Percentiles rank a stretch among this genome's conserved stretches.
Evolutionary conservation across 805 yeast genomes (phyloP).

Genomic region (Nakazawaea holstii): DNA sequence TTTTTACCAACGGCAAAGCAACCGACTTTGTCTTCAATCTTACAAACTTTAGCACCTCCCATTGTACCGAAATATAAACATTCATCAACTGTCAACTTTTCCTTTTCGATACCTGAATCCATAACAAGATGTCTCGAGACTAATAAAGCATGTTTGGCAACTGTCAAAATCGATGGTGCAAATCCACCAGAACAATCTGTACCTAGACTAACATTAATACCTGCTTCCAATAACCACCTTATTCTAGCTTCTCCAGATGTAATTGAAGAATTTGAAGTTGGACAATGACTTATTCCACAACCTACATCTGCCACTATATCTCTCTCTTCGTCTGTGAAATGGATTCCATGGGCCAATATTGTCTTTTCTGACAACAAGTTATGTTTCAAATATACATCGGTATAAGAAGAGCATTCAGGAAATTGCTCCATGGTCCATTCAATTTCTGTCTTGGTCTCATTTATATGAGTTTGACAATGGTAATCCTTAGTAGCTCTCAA

Average conservation of each 20-base stretch:
- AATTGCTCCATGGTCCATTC: constrained; percentile 66
- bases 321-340: constrained; percentile 62
- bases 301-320: constrained; percentile 45
- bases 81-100: constrained; percentile 59
- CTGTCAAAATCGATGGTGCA: constrained; percentile 56
- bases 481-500: constrained; percentile 42
- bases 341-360: constrained; percentile 86
- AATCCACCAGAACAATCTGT: constrained; percentile 79
- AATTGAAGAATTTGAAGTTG: constrained; percentile 81
- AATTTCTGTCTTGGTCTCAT: constrained; percentile 75
- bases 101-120: constrained; percentile 38
- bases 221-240: constrained; percentile 56
- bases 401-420: constrained; percentile 64
- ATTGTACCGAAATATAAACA: constrained; percentile 77
- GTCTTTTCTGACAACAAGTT: constrained; percentile 60
- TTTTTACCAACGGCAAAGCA: constrained; percentile 70
- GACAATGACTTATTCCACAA: constrained; percentile 88
- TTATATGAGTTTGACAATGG: constrained; percentile 87
- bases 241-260: constrained; percentile 90
- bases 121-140: constrained; percentile 70
- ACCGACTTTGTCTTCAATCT: constrained; percentile 55
- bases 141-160: constrained; percentile 64
- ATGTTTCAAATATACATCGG: constrained; percentile 70
- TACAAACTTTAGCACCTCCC: constrained; percentile 83
- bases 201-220: constrained; percentile 75